phyloP scores from a whole-genome alignment of 306 rosid genomes.

The Gastrolobium villosum region DNA sequence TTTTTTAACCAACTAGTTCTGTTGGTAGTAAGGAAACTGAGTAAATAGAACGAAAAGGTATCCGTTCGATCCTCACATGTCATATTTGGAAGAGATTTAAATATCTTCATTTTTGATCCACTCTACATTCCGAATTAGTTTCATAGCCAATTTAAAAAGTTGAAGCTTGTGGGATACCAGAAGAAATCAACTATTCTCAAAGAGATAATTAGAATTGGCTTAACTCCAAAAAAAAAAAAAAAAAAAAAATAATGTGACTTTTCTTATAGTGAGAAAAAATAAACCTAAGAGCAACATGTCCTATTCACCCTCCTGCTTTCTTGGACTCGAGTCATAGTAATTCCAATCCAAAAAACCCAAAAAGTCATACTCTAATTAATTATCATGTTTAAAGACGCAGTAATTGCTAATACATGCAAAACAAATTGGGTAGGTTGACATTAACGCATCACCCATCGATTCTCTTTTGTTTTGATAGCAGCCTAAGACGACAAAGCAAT shows the following conservation, averaged over 20 bases:
- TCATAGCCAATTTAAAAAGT: too few species aligned
- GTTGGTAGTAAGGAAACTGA: too few species aligned
- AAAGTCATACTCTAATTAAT: slow-evolving; percentile 42
- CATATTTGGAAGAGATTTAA: too few species aligned
- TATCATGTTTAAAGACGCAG: slow-evolving; percentile 41
- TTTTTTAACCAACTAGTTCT: not conserved
- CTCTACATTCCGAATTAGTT: too few species aligned
- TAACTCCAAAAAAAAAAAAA: too few species aligned
- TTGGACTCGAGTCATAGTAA: slow-evolving; percentile 48
- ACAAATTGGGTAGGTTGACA: slow-evolving; percentile 36
- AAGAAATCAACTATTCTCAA: too few species aligned
- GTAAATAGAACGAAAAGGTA: too few species aligned
- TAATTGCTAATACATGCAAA: slow-evolving; percentile 40
- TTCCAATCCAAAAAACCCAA: slow-evolving; percentile 37
- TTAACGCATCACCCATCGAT: slow-evolving; percentile 4
- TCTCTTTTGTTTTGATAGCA: slow-evolving; percentile 45
- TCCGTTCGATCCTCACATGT: too few species aligned
- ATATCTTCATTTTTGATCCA: too few species aligned
- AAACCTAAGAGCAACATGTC: slow-evolving; percentile 20
- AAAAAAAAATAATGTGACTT: slow-evolving; percentile 25
- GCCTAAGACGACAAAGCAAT: slow-evolving; percentile 33
- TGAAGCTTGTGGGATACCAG: too few species aligned
- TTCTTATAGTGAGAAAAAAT: not conserved
- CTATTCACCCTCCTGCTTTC: slow-evolving; percentile 56
- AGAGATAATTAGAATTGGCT: too few species aligned